These are phyloP conservation scores for Tetragonia tetragonoides DNA, from an alignment of 148 eudicot genomes.

Conservation along the genomic window DNA sequence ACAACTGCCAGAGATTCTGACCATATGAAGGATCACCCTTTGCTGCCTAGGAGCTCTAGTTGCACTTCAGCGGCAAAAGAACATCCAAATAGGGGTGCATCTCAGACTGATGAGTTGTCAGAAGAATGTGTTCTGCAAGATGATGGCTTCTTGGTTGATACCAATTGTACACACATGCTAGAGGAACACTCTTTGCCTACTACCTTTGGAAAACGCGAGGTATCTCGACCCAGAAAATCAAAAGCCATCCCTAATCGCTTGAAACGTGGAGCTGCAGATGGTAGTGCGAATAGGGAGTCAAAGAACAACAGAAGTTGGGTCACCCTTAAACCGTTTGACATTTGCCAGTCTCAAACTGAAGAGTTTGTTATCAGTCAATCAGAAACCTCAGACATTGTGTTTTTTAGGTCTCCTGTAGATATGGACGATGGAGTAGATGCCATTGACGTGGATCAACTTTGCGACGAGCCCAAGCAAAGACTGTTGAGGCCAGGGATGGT, in stretches of 20 bases:
- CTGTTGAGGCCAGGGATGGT: constrained; percentile 67
- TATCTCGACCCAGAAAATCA: constrained; percentile 8
- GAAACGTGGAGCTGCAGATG: constrained; percentile 6
- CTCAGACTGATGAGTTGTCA: not conserved
- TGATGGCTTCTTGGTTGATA: not conserved
- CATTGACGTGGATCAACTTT: not conserved
- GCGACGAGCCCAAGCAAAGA: constrained; percentile 6
- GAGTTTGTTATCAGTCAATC: constrained; percentile 26
- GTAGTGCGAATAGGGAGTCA: not conserved
- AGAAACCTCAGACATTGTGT: not conserved
- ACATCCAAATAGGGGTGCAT: not conserved
- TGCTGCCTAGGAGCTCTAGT: not conserved
- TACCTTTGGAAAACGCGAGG: constrained; percentile 34
- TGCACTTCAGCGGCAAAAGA: not conserved
- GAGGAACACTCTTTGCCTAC: constrained; percentile 33
- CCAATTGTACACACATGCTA: not conserved
- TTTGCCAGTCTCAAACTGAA: constrained; percentile 23
- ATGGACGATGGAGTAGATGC: constrained; percentile 8
- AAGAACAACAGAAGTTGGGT: constrained; percentile 6
- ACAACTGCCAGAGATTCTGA: not conserved
- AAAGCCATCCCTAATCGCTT: not conserved
- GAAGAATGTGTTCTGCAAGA: constrained; percentile 1
- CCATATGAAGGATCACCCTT: not conserved
- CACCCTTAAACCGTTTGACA: constrained; percentile 40
- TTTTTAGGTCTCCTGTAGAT: not conserved